These are phyloP conservation scores for Pythium coloratum DNA, from an alignment of 352 stramenopile genomes.

Conservation along the genomic window DNA sequence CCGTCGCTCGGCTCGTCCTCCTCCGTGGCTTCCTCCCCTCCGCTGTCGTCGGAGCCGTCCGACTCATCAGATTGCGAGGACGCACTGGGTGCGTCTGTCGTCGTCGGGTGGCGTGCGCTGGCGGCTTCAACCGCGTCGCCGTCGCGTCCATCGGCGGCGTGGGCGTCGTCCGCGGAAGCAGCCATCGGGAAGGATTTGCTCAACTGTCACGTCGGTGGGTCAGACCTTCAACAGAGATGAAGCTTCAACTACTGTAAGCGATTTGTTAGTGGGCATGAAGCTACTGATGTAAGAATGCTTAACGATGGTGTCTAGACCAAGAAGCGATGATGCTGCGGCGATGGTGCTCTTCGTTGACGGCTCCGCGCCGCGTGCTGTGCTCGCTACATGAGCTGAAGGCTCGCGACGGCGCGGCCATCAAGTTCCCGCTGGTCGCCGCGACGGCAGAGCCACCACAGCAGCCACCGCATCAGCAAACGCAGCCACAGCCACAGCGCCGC, in stretches of 20 bases:
- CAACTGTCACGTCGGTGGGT: neutral
- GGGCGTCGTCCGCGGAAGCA: neutral
- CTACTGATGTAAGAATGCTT: too few species aligned
- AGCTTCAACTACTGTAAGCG: neutral
- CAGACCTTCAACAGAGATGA: neutral
- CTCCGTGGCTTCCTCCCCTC: neutral
- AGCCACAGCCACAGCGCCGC: conserved; percentile 6
- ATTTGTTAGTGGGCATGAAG: too few species aligned
- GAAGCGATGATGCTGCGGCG: conserved; percentile 16
- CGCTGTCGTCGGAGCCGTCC: neutral
- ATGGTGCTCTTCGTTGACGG: conserved; percentile 20
- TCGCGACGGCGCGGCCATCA: conserved; percentile 48
- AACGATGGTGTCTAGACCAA: too few species aligned
- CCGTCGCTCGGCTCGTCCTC: neutral
- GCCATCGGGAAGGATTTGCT: too few species aligned
- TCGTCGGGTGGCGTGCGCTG: too few species aligned
- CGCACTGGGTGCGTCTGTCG: too few species aligned
- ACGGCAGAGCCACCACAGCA: neutral
- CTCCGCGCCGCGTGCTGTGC: conserved; percentile 46
- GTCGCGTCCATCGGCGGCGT: neutral
- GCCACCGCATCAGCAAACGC: neutral
- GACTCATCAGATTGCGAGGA: too few species aligned
- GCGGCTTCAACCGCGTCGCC: neutral
- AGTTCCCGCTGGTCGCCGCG: conserved; percentile 44
- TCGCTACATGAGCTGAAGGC: conserved; percentile 48